phyloP scores from a whole-genome alignment of 2,329 filamentous ascomycete genomes.

The Thermochaetoides dissita region DNA sequence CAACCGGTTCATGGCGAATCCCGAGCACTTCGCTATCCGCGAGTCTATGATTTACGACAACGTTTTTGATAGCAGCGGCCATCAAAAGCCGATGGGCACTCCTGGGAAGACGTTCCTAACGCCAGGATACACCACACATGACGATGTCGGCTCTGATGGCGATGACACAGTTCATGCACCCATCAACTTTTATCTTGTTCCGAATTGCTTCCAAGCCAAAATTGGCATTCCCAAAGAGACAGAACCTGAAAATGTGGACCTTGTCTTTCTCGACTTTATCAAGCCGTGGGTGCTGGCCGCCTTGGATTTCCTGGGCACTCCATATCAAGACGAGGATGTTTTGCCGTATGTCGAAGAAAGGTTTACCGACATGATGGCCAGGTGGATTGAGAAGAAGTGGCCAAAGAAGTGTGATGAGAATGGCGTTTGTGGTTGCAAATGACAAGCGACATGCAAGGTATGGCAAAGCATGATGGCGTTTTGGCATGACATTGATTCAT shows the following conservation, averaged over 20 bases:
- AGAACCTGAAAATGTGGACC: conserved; percentile 60
- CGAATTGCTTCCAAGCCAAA: conserved; percentile 67
- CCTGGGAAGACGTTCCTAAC: conserved; percentile 30
- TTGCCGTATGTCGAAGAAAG: conserved; percentile 37
- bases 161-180: conserved; percentile 76
- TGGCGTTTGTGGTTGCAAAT: neutral
- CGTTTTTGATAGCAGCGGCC: conserved; percentile 7
- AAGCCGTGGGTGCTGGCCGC: conserved; percentile 68
- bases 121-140: conserved; percentile 72
- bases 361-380: conserved; percentile 40
- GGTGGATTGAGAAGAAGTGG: conserved; percentile 50
- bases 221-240: conserved; percentile 42
- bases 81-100: conserved; percentile 17
- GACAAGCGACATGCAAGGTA: no score
- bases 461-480: conserved; percentile 13
- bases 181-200: conserved; percentile 62
- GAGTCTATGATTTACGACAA: conserved; percentile 17
- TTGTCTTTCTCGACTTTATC: conserved; percentile 87
- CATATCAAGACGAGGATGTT: conserved; percentile 35
- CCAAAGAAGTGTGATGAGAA: conserved; percentile 11
- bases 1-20: conserved; percentile 34
- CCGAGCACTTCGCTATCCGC: conserved; percentile 27
- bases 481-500: no score
- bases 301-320: conserved; percentile 45
- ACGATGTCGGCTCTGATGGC: conserved; percentile 70